These are phyloP conservation scores for Apiotrichum veenhuisii DNA, from an alignment of 1,284 basidiomycete genomes.

Conservation along the genomic window DNA sequence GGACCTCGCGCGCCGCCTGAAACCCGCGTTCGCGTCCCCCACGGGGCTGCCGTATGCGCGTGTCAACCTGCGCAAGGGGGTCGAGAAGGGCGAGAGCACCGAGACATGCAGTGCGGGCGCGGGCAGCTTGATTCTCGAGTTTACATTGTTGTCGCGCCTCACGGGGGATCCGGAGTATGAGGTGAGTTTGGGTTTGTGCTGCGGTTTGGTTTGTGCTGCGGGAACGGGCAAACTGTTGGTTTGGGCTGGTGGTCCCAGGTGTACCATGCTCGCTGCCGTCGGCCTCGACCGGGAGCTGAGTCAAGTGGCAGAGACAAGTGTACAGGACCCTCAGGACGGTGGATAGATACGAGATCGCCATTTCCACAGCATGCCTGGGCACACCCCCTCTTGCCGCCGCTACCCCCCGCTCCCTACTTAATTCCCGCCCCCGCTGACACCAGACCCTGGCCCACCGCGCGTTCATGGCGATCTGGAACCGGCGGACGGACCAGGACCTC, in stretches of 20 bases:
- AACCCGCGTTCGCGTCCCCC: slow-evolving; percentile 82
- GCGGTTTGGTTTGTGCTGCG: too few relatives aligned
- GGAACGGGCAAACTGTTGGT: too few relatives aligned
- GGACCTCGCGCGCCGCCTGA: slow-evolving; percentile 75
- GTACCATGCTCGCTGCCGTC: too few relatives aligned
- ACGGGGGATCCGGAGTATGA: slow-evolving; percentile 84
- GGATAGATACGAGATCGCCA: too few relatives aligned
- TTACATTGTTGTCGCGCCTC: slow-evolving; percentile 80
- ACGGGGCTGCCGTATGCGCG: slow-evolving; percentile 87
- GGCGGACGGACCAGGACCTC: slow-evolving; percentile 71
- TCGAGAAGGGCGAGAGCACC: slow-evolving; percentile 37
- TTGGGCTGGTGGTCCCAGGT: too few relatives aligned
- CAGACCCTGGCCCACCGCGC: slow-evolving; percentile 56
- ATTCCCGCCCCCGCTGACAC: slow-evolving; percentile 5
- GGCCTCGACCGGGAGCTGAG: too few relatives aligned
- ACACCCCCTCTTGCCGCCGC: too few relatives aligned
- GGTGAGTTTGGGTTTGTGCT: slow-evolving; percentile 52
- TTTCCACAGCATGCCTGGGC: too few relatives aligned
- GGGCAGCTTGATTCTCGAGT: slow-evolving; percentile 84
- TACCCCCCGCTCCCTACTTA: too few relatives aligned
- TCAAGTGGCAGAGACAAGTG: too few relatives aligned
- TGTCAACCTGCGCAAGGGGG: slow-evolving; percentile 52
- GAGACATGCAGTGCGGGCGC: slow-evolving; percentile 65
- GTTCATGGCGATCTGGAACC: slow-evolving; percentile 88
- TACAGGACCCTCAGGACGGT: too few relatives aligned